Conservation (phyloP, 331 rosid genomes). For the Quercus tomentella region DNA sequence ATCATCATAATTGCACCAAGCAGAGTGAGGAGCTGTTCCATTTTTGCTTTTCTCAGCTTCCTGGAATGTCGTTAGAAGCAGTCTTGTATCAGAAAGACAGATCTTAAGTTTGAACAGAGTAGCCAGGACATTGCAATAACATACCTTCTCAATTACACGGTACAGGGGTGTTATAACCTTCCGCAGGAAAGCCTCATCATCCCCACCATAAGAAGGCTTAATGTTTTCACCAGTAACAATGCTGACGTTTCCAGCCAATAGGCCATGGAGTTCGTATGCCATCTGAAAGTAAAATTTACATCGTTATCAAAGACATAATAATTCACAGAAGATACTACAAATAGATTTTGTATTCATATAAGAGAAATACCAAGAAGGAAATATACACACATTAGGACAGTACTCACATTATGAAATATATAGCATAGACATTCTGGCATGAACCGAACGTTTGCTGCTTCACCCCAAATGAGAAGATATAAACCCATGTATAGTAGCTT, state of each 20-base stretch:
- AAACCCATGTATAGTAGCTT: constrained; percentile 90
- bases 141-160: constrained; percentile 76
- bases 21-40: constrained; percentile 82
- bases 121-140: constrained; percentile 2
- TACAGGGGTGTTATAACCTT: constrained; percentile 89
- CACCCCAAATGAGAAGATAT: constrained; percentile 96
- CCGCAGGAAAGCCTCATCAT: constrained; percentile 92
- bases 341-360: neutral
- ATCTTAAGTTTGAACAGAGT: constrained; percentile 17
- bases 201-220: constrained; percentile 98
- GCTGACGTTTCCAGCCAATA: constrained; percentile 98
- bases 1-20: constrained; percentile 98
- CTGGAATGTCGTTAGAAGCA: constrained; percentile 38
- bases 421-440: constrained; percentile 96
- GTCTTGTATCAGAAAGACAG: constrained; percentile 19
- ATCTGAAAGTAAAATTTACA: constrained; percentile 46
- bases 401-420: constrained; percentile 78
- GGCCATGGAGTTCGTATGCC: constrained; percentile 96
- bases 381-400: constrained; percentile 1
- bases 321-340: neutral
- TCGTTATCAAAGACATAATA: neutral
- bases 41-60: constrained; percentile 66
- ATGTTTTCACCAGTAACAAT: constrained; percentile 97
- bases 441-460: constrained; percentile 87
- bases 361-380: neutral